These are phyloP conservation scores for Ustilago curta DNA, from an alignment of 1,284 basidiomycete genomes.

Conservation along the genomic window DNA sequence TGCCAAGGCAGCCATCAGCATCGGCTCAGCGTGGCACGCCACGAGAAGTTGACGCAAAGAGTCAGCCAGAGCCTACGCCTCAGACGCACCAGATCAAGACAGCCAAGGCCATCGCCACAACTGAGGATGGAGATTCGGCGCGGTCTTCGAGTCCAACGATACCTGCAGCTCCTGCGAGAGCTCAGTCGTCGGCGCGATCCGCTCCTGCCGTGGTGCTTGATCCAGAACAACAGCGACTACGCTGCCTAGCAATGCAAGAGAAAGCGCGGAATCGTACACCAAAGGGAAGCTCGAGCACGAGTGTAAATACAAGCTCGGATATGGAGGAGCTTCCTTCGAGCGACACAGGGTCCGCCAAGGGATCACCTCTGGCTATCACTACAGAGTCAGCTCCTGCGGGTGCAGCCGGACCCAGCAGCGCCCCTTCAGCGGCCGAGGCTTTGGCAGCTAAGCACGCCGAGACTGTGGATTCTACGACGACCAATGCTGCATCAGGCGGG, in stretches of 20 bases:
- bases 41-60: neutral
- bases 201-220: conserved; percentile 30
- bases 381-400: conserved; percentile 4
- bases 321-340: conserved; percentile 20
- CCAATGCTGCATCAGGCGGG: neutral
- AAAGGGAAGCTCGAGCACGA: conserved; percentile 14
- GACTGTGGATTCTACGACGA: conserved; percentile 4
- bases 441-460: conserved; percentile 13
- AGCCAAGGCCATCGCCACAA: neutral
- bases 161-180: conserved; percentile 2
- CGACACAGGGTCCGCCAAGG: conserved; percentile 1
- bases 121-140: conserved; percentile 4
- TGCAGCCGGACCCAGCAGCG: neutral
- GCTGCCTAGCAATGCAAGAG: conserved; percentile 53
- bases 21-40: neutral
- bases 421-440: conserved; percentile 7
- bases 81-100: conserved; percentile 9
- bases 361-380: conserved; percentile 6
- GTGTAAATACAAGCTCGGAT: conserved; percentile 24
- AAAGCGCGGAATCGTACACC: conserved; percentile 33
- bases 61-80: neutral
- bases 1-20: conserved; percentile 6
- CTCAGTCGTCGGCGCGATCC: conserved; percentile 19
- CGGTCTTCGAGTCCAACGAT: conserved; percentile 33
- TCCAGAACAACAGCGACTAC: conserved; percentile 41